Percentiles rank a stretch among this genome's conserved stretches.
Evolutionary conservation across 2,329 filamentous ascomycete genomes (phyloP).

Genomic region (Colletotrichum ledebouriae): DNA sequence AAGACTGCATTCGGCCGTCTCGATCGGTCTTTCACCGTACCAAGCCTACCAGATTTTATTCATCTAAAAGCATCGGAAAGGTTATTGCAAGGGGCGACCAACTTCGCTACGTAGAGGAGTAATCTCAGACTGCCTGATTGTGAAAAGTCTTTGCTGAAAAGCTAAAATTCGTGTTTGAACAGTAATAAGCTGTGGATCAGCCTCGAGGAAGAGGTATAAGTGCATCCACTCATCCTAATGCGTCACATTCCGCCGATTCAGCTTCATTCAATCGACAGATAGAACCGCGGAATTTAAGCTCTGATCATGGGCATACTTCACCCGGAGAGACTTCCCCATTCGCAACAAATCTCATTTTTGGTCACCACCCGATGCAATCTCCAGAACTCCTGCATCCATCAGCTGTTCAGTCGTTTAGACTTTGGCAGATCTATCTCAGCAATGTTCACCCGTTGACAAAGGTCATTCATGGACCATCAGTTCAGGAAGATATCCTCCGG

Average conservation of each 20-base stretch:
- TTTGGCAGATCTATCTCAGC: conserved; percentile 82
- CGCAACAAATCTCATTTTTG: conserved; percentile 13
- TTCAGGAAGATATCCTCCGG: conserved; percentile 60
- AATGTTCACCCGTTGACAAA: conserved; percentile 82
- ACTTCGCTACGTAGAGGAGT: conserved; percentile 33
- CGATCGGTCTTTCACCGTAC: not conserved
- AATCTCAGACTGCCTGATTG: not conserved
- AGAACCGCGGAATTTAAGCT: not conserved
- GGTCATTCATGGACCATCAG: conserved; percentile 76
- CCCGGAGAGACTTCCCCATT: not conserved
- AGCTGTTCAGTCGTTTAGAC: conserved; percentile 55
- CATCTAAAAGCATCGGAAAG: not conserved
- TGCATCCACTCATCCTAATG: accelerated
- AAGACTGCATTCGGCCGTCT: conserved; percentile 2
- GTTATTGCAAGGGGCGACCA: conserved; percentile 11
- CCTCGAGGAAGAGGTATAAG: conserved; percentile 9
- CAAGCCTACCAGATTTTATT: not conserved
- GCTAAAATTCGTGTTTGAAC: no score
- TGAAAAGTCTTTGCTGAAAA: no score
- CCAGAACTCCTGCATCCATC: conserved; percentile 19
- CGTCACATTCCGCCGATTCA: not conserved
- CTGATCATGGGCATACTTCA: not conserved
- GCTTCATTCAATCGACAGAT: not conserved
- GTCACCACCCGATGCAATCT: conserved; percentile 43
- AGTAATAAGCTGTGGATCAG: conserved; percentile 36